phyloP scores from a whole-genome alignment of 345 rosid genomes.

The Brassica incana region DNA sequence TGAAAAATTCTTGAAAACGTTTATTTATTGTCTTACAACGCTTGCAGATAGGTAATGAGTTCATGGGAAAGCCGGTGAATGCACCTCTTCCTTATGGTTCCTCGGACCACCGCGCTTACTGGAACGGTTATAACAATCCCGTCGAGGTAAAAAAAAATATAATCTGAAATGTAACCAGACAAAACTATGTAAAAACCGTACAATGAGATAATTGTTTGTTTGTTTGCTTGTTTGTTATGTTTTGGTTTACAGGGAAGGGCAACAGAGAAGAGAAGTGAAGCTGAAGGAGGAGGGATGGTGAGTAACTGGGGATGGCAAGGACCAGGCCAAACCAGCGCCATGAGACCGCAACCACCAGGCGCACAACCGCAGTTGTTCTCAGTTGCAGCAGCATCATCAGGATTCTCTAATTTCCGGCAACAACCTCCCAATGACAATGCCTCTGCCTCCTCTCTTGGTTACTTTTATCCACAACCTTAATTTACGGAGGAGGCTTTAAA shows the following conservation, averaged over 20 bases:
- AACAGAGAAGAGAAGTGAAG: slow-evolving; percentile 32
- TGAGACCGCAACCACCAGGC: slow-evolving; percentile 28
- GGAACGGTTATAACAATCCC: slow-evolving; percentile 36
- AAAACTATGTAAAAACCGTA: background rate
- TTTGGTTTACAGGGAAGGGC: slow-evolving; percentile 24
- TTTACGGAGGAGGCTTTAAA: background rate
- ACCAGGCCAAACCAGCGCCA: slow-evolving; percentile 26
- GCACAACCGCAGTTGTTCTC: slow-evolving; percentile 27
- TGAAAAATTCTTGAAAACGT: background rate
- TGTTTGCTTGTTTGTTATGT: background rate
- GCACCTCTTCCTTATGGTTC: slow-evolving; percentile 35
- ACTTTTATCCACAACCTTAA: slow-evolving; percentile 38
- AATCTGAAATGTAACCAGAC: background rate
- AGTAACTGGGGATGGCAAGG: slow-evolving; percentile 43
- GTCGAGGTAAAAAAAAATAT: slow-evolving; percentile 23
- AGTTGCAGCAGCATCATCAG: slow-evolving; percentile 46
- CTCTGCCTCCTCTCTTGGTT: slow-evolving; percentile 23
- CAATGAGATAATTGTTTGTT: background rate
- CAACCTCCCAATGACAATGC: slow-evolving; percentile 35
- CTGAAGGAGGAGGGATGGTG: slow-evolving; percentile 29
- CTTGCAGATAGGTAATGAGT: slow-evolving; percentile 30
- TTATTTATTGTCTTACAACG: background rate
- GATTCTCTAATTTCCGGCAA: slow-evolving; percentile 45
- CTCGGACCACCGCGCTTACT: slow-evolving; percentile 27
- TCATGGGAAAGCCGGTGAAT: slow-evolving; percentile 35